Evolutionary conservation across 257 asterid genomes (phyloP).

Genomic region (Petrea volubilis): DNA sequence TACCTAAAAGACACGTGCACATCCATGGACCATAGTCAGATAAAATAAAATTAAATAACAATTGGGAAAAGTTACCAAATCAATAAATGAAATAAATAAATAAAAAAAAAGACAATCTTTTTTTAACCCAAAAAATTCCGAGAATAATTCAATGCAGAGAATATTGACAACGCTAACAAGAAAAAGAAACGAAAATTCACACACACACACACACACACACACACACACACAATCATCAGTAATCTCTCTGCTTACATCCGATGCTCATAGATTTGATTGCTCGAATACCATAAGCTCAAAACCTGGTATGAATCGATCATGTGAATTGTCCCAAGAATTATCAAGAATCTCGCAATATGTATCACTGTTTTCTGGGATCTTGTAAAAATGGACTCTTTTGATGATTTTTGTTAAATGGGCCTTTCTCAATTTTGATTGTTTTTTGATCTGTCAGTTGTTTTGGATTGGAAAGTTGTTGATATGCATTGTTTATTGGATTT

Average conservation of each 20-base stretch:
- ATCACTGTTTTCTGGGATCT: constrained; percentile 43
- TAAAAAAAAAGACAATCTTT: too few relatives aligned
- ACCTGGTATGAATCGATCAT: constrained; percentile 68
- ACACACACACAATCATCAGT: constrained; percentile 47
- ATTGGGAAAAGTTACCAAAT: too few relatives aligned
- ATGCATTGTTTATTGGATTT: constrained; percentile 41
- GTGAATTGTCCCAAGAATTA: constrained; percentile 26
- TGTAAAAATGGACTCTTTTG: constrained; percentile 31
- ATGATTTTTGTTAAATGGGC: constrained; percentile 33
- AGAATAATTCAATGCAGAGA: too few relatives aligned
- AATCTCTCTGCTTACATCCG: constrained; percentile 55
- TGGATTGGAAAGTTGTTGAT: constrained; percentile 32
- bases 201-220: too few relatives aligned
- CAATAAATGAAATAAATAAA: too few relatives aligned
- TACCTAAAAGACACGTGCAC: too few relatives aligned
- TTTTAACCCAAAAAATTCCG: too few relatives aligned
- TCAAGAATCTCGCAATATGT: constrained; percentile 24
- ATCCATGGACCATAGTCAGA: too few relatives aligned
- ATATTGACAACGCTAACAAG: too few relatives aligned
- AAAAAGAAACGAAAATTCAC: too few relatives aligned
- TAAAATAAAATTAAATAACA: too few relatives aligned
- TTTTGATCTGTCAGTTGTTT: constrained; percentile 46
- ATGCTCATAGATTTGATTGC: constrained; percentile 68
- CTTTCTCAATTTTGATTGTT: constrained; percentile 27
- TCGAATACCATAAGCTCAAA: constrained; percentile 51